phyloP scores from a whole-genome alignment of 2,329 filamentous ascomycete genomes.

The Parafenestella ontariensis region DNA sequence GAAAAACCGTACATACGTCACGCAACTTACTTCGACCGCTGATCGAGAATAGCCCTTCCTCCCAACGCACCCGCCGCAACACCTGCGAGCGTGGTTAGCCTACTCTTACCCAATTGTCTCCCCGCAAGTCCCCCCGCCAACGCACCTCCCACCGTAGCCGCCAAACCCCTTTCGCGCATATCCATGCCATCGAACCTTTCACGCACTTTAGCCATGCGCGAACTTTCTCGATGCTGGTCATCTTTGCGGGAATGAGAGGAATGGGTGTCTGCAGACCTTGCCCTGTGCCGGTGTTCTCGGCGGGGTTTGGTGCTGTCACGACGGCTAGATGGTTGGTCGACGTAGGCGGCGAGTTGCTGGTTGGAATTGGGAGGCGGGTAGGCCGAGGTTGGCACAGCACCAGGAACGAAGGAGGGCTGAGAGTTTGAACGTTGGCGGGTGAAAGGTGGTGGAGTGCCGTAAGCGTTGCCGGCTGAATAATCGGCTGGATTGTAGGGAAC shows the following conservation, averaged over 20 bases:
- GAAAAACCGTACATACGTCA: neutral
- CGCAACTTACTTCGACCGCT: conserved; percentile 19
- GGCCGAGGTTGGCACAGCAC: conserved; percentile 22
- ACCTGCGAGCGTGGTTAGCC: conserved; percentile 48
- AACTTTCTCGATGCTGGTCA: conserved; percentile 39
- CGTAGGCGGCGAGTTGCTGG: conserved; percentile 26
- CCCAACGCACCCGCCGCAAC: conserved; percentile 46
- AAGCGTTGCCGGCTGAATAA: conserved; percentile 32
- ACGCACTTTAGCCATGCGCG: conserved; percentile 41
- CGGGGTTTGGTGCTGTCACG: conserved; percentile 38
- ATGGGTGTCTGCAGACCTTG: conserved; percentile 47
- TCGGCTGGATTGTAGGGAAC: conserved; percentile 42
- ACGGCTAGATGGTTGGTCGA: conserved; percentile 33
- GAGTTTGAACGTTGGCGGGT: conserved; percentile 45
- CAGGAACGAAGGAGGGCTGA: conserved; percentile 34
- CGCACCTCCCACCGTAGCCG: conserved; percentile 48
- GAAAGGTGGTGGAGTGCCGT: conserved; percentile 44
- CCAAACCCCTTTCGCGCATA: conserved; percentile 40
- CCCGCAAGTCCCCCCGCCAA: conserved; percentile 48
- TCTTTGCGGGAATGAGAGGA: conserved; percentile 42
- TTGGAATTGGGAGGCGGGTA: conserved; percentile 24
- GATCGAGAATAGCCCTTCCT: conserved; percentile 30
- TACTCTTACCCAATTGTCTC: conserved; percentile 40
- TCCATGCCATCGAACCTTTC: conserved; percentile 46
- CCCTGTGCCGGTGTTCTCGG: conserved; percentile 36